Evolutionary conservation across 495 filamentous ascomycete genomes (phyloP), one percentile per base, ranked within the genome.

Genomic region (Copromyces sp.): DNA sequence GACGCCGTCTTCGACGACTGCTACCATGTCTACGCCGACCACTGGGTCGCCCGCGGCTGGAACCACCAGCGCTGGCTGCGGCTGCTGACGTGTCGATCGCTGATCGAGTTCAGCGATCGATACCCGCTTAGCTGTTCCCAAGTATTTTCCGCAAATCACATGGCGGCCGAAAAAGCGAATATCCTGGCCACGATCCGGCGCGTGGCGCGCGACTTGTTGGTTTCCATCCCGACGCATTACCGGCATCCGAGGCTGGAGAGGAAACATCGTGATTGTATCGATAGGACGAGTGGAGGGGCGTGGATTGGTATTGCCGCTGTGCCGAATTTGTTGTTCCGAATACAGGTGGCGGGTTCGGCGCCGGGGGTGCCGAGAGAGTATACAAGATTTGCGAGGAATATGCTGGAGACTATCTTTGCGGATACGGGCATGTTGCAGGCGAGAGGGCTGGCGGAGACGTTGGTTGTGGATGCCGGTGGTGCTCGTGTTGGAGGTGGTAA

Each of bases 11-110:
- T 88, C 73, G 84, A 86, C 53, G 84, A 86, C 40, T 81, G 84
- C 71, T 92, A 90, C 75, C 88, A 92, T 75, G 76, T 85, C 17
- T 92, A 92, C 75, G 76, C 76, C 5, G 84, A 86, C 69, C 83
- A 87, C 47, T 90, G 88, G 87, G 80, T 85, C 38, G 84, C 84
- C 17, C 82, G 86, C 32, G 82, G 87, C 37, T 90, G 87, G 87
- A 92, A 90, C 71, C 85, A 89, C 70, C 90, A 89, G 74, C 88
- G 90, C 39, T 87, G 86, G 78, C 83, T 87, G 3, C 86, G 88
- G 38, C 87, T 90, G 53, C 76, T 90, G 14, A 80, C 86, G 37
- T 87, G 85, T 76, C 86, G 90, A 70, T 81, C 83, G 32, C 85
- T 91, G 9, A 70, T 84, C 39, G 76, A 78, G 20, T 78, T 76